Evolutionary conservation across 441 rosid species (phyloP), one percentile per base, ranked within the genome.

Genomic region (Pelargonium hybrid): DNA sequence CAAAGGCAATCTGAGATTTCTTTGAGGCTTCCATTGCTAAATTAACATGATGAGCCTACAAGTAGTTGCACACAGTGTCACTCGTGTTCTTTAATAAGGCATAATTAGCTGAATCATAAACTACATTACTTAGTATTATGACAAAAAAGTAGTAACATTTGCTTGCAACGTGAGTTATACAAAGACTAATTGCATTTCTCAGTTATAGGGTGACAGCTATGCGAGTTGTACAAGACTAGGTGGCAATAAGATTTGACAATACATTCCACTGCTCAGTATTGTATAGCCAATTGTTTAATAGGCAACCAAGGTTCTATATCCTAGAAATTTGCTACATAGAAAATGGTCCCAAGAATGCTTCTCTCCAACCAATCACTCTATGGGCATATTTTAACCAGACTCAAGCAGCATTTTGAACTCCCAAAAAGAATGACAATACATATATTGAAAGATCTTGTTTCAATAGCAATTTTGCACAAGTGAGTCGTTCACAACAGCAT

Each of bases 31-130:
- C 65, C 65, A 61, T 61, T 26, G 65, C 65, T 61, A 26, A 61
- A 61, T 61, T 61, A 23, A 61, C 65, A 26, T 61, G 65, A 31
- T 61, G 65, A 34, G 29, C 65, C 65, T 61, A 61, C 65, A 61
- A 61, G 14, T 9, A 61, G 65, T 61, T 61, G 65, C 65, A 59
- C 20, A 25, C 14, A 25, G 21, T 10, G 6, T 61, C 15, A 61
- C 9, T 61, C 17, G 25, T 25, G 37, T 34, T 10, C 34, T 61
- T 61, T 61, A 56, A 7, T 56, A 26, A 56, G 7, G 13, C 5
- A 61, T 11, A 61, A 11, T 10, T 61, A 23, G 20, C 21, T n/a
- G 59, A n/a, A 52, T n/a, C 0, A 17, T 18, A 52, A 52, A 52
- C 21, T n/a, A 52, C 20, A 52, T 15, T 52, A 52, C 20, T 5